Evolutionary conservation across 495 filamentous ascomycete species (phyloP), one percentile per base, ranked within the genome.

Genomic region (Pseudotulostoma volvatum): DNA sequence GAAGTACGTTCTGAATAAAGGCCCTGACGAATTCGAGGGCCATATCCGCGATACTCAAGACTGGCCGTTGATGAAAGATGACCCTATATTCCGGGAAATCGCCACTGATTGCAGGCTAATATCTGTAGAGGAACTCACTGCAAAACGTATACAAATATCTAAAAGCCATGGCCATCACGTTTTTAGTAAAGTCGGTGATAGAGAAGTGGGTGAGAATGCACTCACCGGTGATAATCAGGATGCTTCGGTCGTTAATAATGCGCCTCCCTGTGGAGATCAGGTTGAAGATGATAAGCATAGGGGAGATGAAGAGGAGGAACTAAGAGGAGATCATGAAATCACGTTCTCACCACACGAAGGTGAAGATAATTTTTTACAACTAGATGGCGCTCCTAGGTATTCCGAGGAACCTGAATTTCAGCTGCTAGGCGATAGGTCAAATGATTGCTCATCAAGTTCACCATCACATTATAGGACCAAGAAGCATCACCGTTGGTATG

Each of bases 71-170:
- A 9, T 35, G 14, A 34, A 35, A 25, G 33, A 41, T 49, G 34
- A 49, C 48, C 31, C 55, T 41, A 23, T 60, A 55, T 44, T 40
- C 39, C 19, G 18, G 43, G 33, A 59, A 50, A 30, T 53, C 43
- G 14, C 51, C 51, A 31, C 48, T 45, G 0, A 42, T 9, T 31
- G 20, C 5, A 15, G 14, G 8, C 15, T 31, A 14, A 35, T 44
- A 35, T 40, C 42, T 20, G 38, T 39, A 1, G 17, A 41, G 13
- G 37, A 40, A 25, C 11, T 44, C 14, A 25, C 21, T 39, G 11
- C 30, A 40, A 17, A 21, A 9, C 36, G 42, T 31, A 20, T 42
- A 9, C 45, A 25, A 25, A 43, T 39, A 40, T 30, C 5, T 28
- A 28, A 28, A 5, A 5, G 5, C 23, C 5, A 28, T 28, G 23